These are phyloP conservation scores for Globisporangium barbulae DNA, from an alignment of 352 stramenopile genomes.

Conservation along the genomic window DNA sequence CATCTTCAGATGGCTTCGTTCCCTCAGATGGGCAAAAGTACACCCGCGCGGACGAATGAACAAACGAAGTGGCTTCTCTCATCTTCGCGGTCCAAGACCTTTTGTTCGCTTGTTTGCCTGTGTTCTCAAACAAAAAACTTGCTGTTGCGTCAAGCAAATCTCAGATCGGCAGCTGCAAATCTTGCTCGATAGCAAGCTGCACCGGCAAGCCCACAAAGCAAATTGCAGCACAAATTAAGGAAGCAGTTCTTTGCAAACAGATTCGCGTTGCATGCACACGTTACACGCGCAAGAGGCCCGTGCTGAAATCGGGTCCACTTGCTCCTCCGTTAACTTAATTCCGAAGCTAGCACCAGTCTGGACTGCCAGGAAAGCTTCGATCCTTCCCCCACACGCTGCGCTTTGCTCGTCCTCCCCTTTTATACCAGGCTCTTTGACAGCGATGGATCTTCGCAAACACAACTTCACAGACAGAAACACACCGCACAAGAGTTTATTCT, in stretches of 20 bases:
- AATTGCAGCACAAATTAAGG: neutral
- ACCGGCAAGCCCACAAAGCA: neutral
- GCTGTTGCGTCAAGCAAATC: too few species aligned
- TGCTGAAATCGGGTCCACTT: neutral
- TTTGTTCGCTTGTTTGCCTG: neutral
- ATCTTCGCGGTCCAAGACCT: neutral
- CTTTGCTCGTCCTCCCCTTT: neutral
- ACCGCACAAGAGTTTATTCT: neutral
- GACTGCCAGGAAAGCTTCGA: too few species aligned
- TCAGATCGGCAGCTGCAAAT: too few species aligned
- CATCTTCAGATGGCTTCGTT: neutral
- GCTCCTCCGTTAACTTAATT: neutral
- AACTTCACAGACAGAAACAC: neutral
- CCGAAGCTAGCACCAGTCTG: too few species aligned
- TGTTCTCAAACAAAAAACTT: too few species aligned
- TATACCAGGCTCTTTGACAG: neutral
- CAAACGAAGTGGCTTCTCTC: neutral
- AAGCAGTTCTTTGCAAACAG: neutral
- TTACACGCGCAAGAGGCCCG: neutral
- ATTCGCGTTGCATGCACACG: too few species aligned
- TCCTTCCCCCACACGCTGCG: too few species aligned
- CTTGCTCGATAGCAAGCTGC: too few species aligned
- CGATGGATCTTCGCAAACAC: constrained; percentile 2
- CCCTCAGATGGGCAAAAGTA: neutral
- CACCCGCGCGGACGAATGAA: neutral